Evolutionary conservation across 208 protist genomes (phyloP), one percentile per base, ranked within the genome.

Genomic region (Novymonas esmeraldas): DNA sequence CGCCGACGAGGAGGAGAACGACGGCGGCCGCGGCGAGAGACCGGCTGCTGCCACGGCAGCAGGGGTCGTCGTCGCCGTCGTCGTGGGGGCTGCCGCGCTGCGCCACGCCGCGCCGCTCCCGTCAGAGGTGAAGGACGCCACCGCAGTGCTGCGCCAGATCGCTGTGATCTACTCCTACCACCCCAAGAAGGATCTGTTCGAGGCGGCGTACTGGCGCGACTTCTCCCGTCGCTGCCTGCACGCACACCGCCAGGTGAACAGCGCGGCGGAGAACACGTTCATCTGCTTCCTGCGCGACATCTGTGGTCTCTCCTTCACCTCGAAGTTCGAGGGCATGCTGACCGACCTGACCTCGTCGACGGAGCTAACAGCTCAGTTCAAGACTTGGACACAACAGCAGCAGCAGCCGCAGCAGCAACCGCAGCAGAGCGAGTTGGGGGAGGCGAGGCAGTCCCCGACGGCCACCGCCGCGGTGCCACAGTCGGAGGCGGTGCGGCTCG

Each of bases 251-350:
- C 74, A 52, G 6, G 73, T 89, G 3, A 85, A 78, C 18, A 67
- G 94, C 18, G 88, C 97, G 6, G 76, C 84, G 13, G 98, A 99
- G 77, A 89, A 90, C 65, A 65, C 60, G 39, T 98, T 99, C 71
- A 89, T 99, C 48, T 78, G 71, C 22, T 89, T 94, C 38, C 79
- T 99, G 42, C 97, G 98, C 62, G 82, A 78, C 18, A 93, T 98
- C 61, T 98, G 95, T 75, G 98, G 98, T 28, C 74, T 82, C 7
- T 74, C 64, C 9, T 98, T 98, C 58, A 98, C 95, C 1, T 85
- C 77, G 18, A 98, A 98, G 73, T 92, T 99, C 26, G 98, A 99
- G 79, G 97, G 95, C 28, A 99, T 99, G 97, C 34, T 95, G 11
- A 75, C 70, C 26, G 92, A 96, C 64, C 26, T 88, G 24, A 56